Evolutionary conservation across 2,329 filamentous ascomycete species (phyloP).

Genomic region (Sphaceloma murrayae): DNA sequence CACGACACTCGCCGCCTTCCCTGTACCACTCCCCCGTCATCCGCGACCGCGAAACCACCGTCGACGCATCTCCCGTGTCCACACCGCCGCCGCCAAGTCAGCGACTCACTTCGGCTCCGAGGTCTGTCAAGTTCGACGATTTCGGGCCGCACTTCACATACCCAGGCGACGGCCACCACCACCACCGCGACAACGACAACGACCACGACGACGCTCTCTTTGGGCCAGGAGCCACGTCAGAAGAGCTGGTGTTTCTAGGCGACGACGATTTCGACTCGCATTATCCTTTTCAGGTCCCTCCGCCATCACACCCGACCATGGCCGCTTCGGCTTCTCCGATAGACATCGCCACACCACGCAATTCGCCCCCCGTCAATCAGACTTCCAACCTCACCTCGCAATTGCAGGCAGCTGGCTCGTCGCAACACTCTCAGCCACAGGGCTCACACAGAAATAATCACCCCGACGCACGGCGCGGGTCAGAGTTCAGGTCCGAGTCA

Average conservation of each 20-base stretch:
- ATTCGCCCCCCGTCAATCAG: slow-evolving; percentile 48
- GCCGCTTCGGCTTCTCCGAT: slow-evolving; percentile 47
- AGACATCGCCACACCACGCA: slow-evolving; percentile 49
- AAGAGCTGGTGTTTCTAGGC: slow-evolving; percentile 31
- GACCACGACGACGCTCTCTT: slow-evolving; percentile 18
- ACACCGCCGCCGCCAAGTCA: slow-evolving; percentile 37
- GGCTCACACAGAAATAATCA: slow-evolving; percentile 4
- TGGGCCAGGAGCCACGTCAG: slow-evolving; percentile 8
- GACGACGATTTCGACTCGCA: slow-evolving; percentile 29
- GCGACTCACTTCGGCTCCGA: slow-evolving; percentile 19
- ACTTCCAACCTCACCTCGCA: slow-evolving; percentile 55
- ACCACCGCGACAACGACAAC: too few species aligned
- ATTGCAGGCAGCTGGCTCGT: slow-evolving; percentile 41
- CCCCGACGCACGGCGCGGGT: slow-evolving; percentile 24
- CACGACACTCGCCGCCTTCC: slow-evolving; percentile 37
- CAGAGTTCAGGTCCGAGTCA: slow-evolving; percentile 38
- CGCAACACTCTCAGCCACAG: slow-evolving; percentile 11
- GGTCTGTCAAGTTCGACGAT: slow-evolving; percentile 34
- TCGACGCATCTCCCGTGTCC: slow-evolving; percentile 39
- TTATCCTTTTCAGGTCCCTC: background rate
- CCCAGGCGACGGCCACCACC: too few species aligned
- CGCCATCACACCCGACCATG: slow-evolving; percentile 35
- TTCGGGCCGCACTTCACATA: slow-evolving; percentile 37
- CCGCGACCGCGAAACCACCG: slow-evolving; percentile 42
- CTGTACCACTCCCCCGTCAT: slow-evolving; percentile 43